phyloP scores from a whole-genome alignment of 2,329 filamentous ascomycete species.

The Didymella sp. region DNA sequence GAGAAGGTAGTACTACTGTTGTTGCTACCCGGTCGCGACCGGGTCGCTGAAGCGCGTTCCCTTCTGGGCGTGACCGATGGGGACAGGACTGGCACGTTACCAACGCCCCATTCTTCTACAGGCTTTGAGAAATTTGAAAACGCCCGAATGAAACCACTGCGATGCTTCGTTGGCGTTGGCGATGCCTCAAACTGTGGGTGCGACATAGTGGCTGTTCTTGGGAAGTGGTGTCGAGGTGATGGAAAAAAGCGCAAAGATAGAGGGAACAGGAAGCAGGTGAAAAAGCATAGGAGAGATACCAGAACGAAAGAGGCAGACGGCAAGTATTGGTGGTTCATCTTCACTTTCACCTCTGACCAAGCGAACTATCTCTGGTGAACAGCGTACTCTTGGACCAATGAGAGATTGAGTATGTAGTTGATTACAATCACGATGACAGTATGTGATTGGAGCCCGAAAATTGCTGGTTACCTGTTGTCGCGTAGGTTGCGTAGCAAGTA shows the following conservation, averaged over 20 bases:
- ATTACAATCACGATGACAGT: background rate
- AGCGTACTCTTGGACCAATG: background rate
- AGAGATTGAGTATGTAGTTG: too few species aligned
- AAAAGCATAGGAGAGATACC: too few species aligned
- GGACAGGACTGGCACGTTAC: constrained; percentile 3
- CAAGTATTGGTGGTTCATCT: background rate
- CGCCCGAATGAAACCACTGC: background rate
- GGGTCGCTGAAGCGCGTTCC: background rate
- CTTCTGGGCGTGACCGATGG: background rate
- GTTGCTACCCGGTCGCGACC: background rate
- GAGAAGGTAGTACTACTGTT: background rate
- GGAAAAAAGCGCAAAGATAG: background rate
- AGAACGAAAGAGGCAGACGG: background rate
- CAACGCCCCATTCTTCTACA: constrained; percentile 1
- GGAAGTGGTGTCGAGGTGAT: background rate
- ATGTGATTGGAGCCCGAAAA: background rate
- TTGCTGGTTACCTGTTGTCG: too few species aligned
- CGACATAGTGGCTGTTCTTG: background rate
- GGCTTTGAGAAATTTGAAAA: background rate
- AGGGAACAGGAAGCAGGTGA: background rate
- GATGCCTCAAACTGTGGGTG: background rate
- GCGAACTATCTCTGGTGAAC: background rate
- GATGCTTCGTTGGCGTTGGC: background rate
- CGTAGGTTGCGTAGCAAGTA: too few species aligned
- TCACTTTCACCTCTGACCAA: background rate